phyloP scores from a whole-genome alignment of 2,329 filamentous ascomycete genomes.

The Aotearoamyces nothofagi region DNA sequence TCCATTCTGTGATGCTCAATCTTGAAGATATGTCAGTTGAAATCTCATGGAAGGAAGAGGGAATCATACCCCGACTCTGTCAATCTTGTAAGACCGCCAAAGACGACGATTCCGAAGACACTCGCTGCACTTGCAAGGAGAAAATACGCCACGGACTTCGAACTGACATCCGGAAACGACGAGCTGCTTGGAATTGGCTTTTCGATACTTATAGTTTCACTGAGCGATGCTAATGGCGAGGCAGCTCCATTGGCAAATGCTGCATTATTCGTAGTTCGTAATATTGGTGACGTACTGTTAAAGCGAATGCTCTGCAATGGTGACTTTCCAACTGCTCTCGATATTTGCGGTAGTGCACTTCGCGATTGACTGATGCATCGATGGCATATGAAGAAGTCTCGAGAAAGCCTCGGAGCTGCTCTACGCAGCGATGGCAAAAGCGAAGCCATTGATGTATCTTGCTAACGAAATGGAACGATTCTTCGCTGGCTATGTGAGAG shows the following conservation, averaged over 20 bases:
- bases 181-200: conserved; percentile 3
- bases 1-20: conserved; percentile 97
- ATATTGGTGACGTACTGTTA: conserved; percentile 13
- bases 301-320: conserved; percentile 14
- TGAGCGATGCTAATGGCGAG: conserved; percentile 11
- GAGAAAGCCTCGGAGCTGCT: conserved; percentile 13
- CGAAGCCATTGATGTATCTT: conserved; percentile 15
- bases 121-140: conserved; percentile 79
- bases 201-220: conserved; percentile 11
- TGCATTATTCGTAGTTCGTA: conserved; percentile 4
- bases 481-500: background rate
- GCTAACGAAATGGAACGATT: background rate
- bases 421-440: conserved; percentile 15
- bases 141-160: conserved; percentile 79
- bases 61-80: conserved; percentile 78
- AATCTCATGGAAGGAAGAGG: conserved; percentile 7
- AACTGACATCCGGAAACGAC: conserved; percentile 36
- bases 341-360: conserved; percentile 4
- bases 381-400: conserved; percentile 17
- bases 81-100: conserved; percentile 81
- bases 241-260: conserved; percentile 3
- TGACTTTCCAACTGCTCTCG: conserved; percentile 8
- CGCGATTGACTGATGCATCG: conserved; percentile 13
- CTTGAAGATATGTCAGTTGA: conserved; percentile 27
- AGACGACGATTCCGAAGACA: conserved; percentile 94